phyloP scores from a whole-genome alignment of 148 eudicot genomes.

The Camellia lanceoleosa region DNA sequence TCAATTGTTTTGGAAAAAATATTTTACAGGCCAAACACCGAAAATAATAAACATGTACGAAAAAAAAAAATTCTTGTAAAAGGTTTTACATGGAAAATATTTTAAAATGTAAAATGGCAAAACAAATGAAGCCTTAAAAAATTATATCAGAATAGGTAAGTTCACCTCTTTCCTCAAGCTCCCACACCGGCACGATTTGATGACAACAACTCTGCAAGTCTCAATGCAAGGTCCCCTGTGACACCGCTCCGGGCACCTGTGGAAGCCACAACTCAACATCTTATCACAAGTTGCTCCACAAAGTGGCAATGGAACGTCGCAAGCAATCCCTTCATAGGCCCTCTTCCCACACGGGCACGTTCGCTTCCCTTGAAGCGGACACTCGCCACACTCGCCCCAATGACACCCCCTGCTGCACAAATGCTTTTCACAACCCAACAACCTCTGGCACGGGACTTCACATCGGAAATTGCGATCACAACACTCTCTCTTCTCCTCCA shows the following conservation, averaged over 20 bases:
- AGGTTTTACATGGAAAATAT: too few species aligned
- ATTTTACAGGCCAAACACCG: too few species aligned
- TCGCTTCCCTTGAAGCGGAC: conserved; percentile 83
- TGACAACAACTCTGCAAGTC: conserved; percentile 73
- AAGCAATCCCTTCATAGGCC: conserved; percentile 81
- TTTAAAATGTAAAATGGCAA: too few species aligned
- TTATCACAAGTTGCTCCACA: conserved; percentile 91
- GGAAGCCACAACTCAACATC: conserved; percentile 70
- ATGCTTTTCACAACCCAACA: conserved; percentile 84
- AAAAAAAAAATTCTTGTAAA: too few species aligned
- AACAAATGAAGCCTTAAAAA: too few species aligned
- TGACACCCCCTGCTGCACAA: conserved; percentile 82
- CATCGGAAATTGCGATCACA: conserved; percentile 69
- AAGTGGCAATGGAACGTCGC: conserved; percentile 72
- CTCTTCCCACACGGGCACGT: conserved; percentile 89
- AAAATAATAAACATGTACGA: too few species aligned
- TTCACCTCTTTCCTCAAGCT: conserved; percentile 89
- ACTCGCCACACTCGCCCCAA: conserved; percentile 70
- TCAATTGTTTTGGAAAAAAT: too few species aligned
- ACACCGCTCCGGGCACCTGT: conserved; percentile 90
- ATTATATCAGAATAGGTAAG: neutral
- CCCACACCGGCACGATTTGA: conserved; percentile 88
- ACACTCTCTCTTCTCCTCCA: conserved; percentile 71
- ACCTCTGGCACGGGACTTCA: conserved; percentile 44
- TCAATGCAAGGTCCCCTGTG: conserved; percentile 79